A percentile compares a stretch with the other conserved stretches of the same genome.
Conservation (phyloP, 2,329 filamentous ascomycete genomes). For the Fusarium tuaranense region DNA sequence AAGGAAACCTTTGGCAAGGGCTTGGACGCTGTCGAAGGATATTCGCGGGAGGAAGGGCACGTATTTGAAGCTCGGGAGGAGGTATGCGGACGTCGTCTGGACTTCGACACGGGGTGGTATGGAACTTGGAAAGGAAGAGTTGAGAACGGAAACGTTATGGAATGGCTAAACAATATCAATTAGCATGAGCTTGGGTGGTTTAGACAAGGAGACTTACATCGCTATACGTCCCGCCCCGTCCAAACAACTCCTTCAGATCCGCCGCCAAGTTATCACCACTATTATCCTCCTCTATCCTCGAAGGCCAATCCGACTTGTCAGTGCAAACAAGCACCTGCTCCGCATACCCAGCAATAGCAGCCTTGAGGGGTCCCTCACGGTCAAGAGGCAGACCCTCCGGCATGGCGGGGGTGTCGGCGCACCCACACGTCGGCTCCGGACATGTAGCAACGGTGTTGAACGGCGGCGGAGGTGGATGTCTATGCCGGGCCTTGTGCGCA, state of each 20-base stretch:
- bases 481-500: constrained; percentile 30
- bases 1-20: constrained; percentile 73
- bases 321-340: constrained; percentile 90
- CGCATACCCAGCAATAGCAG: constrained; percentile 81
- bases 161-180: constrained; percentile 80
- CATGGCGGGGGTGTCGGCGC: constrained; percentile 73
- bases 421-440: constrained; percentile 81
- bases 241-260: constrained; percentile 77
- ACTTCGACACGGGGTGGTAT: constrained; percentile 56
- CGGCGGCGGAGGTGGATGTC: constrained; percentile 41
- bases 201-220: constrained; percentile 65
- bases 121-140: constrained; percentile 77
- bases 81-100: constrained; percentile 74
- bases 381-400: constrained; percentile 81
- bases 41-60: constrained; percentile 77
- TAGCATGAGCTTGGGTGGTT: background rate
- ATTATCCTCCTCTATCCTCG: constrained; percentile 86
- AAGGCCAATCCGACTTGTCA: constrained; percentile 83
- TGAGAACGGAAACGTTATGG: constrained; percentile 82
- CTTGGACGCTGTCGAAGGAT: constrained; percentile 65
- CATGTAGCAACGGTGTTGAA: constrained; percentile 68
- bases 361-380: constrained; percentile 74
- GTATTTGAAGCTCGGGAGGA: constrained; percentile 88
- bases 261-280: constrained; percentile 74
- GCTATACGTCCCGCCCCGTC: constrained; percentile 72